Evolutionary conservation across 768 basidiomycete genomes (phyloP).

Genomic region (Tephrocybe rancida): DNA sequence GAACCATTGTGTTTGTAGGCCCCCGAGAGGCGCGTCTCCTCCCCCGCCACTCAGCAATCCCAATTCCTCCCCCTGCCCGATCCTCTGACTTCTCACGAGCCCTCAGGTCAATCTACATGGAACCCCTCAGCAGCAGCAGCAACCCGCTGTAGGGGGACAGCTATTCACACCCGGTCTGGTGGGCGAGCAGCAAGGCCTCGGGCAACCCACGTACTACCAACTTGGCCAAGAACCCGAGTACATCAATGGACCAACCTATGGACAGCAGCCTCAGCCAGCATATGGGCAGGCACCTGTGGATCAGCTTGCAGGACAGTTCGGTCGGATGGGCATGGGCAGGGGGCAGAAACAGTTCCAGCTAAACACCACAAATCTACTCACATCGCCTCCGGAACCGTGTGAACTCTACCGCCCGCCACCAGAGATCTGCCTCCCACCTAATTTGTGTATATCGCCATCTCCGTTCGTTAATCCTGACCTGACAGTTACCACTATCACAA

Average conservation of each 20-base stretch:
- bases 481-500: too few relatives aligned
- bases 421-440: conserved; percentile 86
- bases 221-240: conserved; percentile 50
- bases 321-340: conserved; percentile 84
- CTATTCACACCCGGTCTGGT: conserved; percentile 88
- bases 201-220: conserved; percentile 43
- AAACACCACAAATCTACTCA: conserved; percentile 89
- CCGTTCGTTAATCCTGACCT: conserved; percentile 83
- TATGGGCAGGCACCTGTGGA: conserved; percentile 58
- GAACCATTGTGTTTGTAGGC: too few relatives aligned
- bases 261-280: conserved; percentile 35
- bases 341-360: conserved; percentile 79
- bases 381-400: conserved; percentile 88
- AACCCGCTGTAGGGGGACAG: conserved; percentile 45
- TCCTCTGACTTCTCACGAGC: too few relatives aligned
- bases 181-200: conserved; percentile 58
- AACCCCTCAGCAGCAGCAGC: too few relatives aligned
- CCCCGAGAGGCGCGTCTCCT: too few relatives aligned
- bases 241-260: conserved; percentile 42
- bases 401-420: conserved; percentile 84
- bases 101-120: too few relatives aligned
- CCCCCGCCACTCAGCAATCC: too few relatives aligned
- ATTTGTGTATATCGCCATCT: conserved; percentile 76
- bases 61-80: too few relatives aligned
- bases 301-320: conserved; percentile 81